Conservation (phyloP, 805 yeast species). For the Yarrowia sp. region DNA sequence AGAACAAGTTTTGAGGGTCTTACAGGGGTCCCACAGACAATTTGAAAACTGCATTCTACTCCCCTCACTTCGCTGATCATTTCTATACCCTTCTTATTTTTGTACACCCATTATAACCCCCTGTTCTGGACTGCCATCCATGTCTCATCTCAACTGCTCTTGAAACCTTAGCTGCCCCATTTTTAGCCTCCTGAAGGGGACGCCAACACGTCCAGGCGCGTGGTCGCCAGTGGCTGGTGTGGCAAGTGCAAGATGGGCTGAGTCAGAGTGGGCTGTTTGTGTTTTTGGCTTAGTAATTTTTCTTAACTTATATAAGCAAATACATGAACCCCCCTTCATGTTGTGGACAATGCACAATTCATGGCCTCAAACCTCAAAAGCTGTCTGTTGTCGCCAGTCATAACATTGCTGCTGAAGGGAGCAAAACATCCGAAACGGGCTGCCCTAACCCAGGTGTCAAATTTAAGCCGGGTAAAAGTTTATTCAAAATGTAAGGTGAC, state of each 20-base stretch:
- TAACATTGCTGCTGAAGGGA: constrained; percentile 15
- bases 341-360: too few species aligned
- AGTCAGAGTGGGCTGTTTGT: not conserved
- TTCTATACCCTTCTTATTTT: not conserved
- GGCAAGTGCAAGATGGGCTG: not conserved
- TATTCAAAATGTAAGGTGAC: too few species aligned
- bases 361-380: not conserved
- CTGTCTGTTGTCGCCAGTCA: not conserved
- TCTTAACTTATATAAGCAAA: too few species aligned
- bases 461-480: not conserved
- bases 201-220: not conserved
- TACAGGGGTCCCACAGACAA: not conserved
- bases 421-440: not conserved
- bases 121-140: not conserved
- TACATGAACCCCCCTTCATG: too few species aligned
- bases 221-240: constrained; percentile 14
- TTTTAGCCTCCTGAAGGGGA: constrained; percentile 8
- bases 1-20: too few species aligned
- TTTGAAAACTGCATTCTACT: too few species aligned
- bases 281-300: too few species aligned
- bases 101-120: not conserved
- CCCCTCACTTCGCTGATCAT: too few species aligned
- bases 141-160: not conserved
- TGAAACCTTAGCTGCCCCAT: constrained; percentile 6
- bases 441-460: not conserved